Evolutionary conservation across 2,329 filamentous ascomycete species (phyloP), one percentile per base, ranked within the genome.

Genomic region (Ambrosiella xylebori): DNA sequence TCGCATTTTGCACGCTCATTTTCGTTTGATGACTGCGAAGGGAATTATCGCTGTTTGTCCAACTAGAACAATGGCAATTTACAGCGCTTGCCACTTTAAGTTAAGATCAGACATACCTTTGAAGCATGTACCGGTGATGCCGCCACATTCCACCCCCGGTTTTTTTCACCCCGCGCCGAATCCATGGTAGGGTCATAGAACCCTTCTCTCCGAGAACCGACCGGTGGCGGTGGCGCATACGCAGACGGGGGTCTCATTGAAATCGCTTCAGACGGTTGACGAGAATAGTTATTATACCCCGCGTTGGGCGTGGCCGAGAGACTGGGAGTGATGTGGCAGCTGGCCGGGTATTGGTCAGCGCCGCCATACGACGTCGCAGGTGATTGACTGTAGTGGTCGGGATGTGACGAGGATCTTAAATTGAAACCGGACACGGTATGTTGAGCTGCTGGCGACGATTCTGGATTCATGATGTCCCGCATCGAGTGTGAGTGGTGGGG

Each of bases 141-240:
- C 63, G 72, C 66, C 61, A 36, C 35, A 38, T 15, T 39, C 35
- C 51, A 39, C 35, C 51, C 51, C 51, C 51, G 35, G 51, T 38
- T 39, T 38, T 53, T 36, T 38, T 17, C 37, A 13, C 35, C 51
- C 37, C 37, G 36, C 17, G 71, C 44, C 61, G 71, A 72, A 68
- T 79, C 76, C 49, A 73, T 76, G 49, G 73, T 73, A 13, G 76
- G 76, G 63, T 79, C 76, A 69, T 79, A 79, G 68, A 76, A 77
- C 66, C 73, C 72, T 64, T 74, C 47, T 17, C 36, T 44, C 11
- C 52, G 57, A 19, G 17, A 39, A 12, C 37, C 50, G 17, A 13
- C 54, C 27, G 12, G 41, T 56, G 40, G 71, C 57, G 71, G 71
- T 65, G 51, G 72, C 52, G 65, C 59, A 61, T 66, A 66, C 61